Evolutionary conservation across 768 basidiomycete species (phyloP).

Genomic region (Lactarius deliciosus): DNA sequence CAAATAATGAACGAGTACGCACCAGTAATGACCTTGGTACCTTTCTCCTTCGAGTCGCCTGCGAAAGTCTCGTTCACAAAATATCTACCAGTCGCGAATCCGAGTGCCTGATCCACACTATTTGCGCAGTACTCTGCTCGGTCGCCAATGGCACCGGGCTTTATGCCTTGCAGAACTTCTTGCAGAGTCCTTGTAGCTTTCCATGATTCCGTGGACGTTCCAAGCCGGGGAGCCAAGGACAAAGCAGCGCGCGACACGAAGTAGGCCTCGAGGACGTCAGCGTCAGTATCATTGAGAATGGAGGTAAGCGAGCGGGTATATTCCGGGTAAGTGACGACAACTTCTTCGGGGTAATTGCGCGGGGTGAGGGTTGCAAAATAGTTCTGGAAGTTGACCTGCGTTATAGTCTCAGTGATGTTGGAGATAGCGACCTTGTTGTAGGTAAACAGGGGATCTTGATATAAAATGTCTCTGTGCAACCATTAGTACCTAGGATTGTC

Average conservation of each 20-base stretch:
- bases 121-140: slow-evolving; percentile 81
- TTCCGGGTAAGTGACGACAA: slow-evolving; percentile 81
- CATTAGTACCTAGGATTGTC: slow-evolving; percentile 11
- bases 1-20: slow-evolving; percentile 18
- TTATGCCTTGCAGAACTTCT: slow-evolving; percentile 78
- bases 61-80: slow-evolving; percentile 85
- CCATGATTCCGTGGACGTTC: slow-evolving; percentile 75
- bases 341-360: slow-evolving; percentile 66
- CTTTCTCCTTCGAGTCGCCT: slow-evolving; percentile 75
- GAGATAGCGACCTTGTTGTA: slow-evolving; percentile 82
- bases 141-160: slow-evolving; percentile 82
- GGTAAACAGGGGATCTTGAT: slow-evolving; percentile 78
- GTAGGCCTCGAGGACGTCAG: slow-evolving; percentile 82
- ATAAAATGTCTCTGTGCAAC: slow-evolving; percentile 55
- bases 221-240: slow-evolving; percentile 66
- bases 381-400: slow-evolving; percentile 77
- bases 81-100: slow-evolving; percentile 87
- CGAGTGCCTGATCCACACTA: slow-evolving; percentile 68
- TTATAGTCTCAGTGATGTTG: slow-evolving; percentile 65
- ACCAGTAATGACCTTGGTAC: slow-evolving; percentile 82
- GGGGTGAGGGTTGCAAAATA: slow-evolving; percentile 87
- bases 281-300: slow-evolving; percentile 64
- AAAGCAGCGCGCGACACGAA: slow-evolving; percentile 77
- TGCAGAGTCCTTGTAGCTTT: slow-evolving; percentile 66
- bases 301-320: slow-evolving; percentile 67